A percentile compares a stretch with the other conserved stretches of the same genome.
phyloP scores from a whole-genome alignment of 2,329 filamentous ascomycete genomes.

The Xylariales sp. region DNA sequence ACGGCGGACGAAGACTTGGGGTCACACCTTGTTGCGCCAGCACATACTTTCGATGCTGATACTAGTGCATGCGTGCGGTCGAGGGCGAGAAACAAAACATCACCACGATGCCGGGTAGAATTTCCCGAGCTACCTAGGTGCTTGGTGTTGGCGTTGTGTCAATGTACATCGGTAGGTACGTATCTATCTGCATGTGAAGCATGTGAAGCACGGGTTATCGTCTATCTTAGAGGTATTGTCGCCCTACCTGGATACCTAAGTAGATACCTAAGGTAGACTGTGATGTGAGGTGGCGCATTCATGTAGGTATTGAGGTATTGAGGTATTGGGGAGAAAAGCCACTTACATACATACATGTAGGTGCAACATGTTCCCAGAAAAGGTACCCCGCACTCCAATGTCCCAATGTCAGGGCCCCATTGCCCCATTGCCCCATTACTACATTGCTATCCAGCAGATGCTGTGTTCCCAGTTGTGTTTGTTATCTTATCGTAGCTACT shows the following conservation, averaged over 20 bases:
- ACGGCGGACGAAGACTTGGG: not conserved
- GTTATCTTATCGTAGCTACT: slow-evolving; percentile 27
- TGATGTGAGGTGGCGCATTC: too few species aligned
- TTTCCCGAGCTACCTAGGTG: not conserved
- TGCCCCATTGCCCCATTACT: not conserved
- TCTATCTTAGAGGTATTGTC: not conserved
- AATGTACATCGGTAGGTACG: not conserved
- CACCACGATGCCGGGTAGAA: not conserved
- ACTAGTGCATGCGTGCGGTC: not conserved
- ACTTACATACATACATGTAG: not conserved
- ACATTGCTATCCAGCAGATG: not conserved
- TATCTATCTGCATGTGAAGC: not conserved
- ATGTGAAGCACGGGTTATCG: too few species aligned
- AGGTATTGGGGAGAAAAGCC: not conserved
- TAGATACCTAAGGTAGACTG: too few species aligned
- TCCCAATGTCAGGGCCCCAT: not conserved
- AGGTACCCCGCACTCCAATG: slow-evolving; percentile 29
- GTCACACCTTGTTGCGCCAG: slow-evolving; percentile 9
- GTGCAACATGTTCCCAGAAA: not conserved
- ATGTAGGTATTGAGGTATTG: too few species aligned
- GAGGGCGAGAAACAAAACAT: not conserved
- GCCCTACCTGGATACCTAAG: not conserved
- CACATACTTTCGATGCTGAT: not conserved
- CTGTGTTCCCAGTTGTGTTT: not conserved
- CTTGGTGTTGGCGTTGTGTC: not conserved